Conservation (phyloP, 495 filamentous ascomycete genomes). For the Xylaria flabelliformis region DNA sequence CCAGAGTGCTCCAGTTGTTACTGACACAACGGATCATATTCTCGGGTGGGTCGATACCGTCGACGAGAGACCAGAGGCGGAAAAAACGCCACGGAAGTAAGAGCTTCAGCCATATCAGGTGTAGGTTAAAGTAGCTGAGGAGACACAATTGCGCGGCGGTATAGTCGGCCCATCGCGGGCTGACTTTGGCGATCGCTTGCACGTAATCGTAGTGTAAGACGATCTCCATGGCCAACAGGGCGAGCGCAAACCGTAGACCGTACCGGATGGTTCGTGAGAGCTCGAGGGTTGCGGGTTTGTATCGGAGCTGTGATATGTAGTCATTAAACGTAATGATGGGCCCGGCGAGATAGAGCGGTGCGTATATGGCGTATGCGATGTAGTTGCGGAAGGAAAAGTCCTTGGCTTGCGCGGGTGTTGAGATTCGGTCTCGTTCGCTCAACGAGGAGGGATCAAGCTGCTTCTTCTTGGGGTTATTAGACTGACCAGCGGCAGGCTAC, state of each 20-base stretch:
- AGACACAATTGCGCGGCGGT: slow-evolving; percentile 87
- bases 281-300: slow-evolving; percentile 72
- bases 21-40: slow-evolving; percentile 98
- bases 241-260: slow-evolving; percentile 79
- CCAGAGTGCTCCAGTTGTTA: slow-evolving; percentile 90
- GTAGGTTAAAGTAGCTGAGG: slow-evolving; percentile 94
- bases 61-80: slow-evolving; percentile 88
- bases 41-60: slow-evolving; percentile 93
- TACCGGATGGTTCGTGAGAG: slow-evolving; percentile 72
- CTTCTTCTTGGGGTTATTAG: slow-evolving; percentile 93
- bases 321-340: slow-evolving; percentile 98
- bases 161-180: slow-evolving; percentile 80
- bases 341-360: slow-evolving; percentile 89
- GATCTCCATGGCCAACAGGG: slow-evolving; percentile 89
- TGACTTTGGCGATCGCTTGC: slow-evolving; percentile 86
- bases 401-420: slow-evolving; percentile 68
- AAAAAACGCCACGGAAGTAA: slow-evolving; percentile 97
- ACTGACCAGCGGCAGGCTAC: slow-evolving; percentile 18
- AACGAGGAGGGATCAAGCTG: slow-evolving; percentile 85
- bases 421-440: slow-evolving; percentile 85
- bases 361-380: slow-evolving; percentile 85
- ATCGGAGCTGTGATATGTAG: slow-evolving; percentile 83
- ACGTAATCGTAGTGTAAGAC: slow-evolving; percentile 93
- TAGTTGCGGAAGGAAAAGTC: slow-evolving; percentile 86
- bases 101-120: slow-evolving; percentile 98